Evolutionary conservation across 2,329 filamentous ascomycete species (phyloP).

Genomic region (Pseudogymnoascus sp.): DNA sequence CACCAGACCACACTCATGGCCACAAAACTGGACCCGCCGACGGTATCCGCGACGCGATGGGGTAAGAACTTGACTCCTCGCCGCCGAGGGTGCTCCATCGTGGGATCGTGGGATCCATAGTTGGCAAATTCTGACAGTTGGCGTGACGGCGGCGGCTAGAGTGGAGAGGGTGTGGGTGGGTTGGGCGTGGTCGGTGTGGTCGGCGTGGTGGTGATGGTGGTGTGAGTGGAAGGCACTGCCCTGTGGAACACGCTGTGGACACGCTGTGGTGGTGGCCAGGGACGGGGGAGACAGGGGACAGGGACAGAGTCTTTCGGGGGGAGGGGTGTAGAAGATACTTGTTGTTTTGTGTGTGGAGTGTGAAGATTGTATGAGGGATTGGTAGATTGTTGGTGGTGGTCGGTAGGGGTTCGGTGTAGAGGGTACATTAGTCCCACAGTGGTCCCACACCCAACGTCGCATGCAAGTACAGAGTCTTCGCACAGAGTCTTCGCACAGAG

Average conservation of each 20-base stretch:
- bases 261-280: neutral
- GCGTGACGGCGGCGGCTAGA: slow-evolving; percentile 1
- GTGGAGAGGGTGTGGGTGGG: neutral
- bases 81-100: neutral
- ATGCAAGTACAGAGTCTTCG: neutral
- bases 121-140: slow-evolving; percentile 5
- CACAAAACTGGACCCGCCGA: slow-evolving; percentile 7
- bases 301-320: neutral
- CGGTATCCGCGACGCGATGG: slow-evolving; percentile 10
- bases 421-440: neutral
- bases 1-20: neutral
- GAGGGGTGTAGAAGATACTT: neutral
- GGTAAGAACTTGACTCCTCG: neutral
- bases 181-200: neutral
- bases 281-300: neutral
- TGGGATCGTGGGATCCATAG: neutral
- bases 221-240: neutral
- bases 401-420: neutral
- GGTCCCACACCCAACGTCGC: neutral
- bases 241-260: neutral
- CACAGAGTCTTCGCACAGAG: neutral
- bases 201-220: neutral
- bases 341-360: neutral
- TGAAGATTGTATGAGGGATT: too few relatives aligned
- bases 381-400: neutral